Base-by-base conservation (phyloP, 1,284 basidiomycete genomes). In the Cystobasidium slooffiae region DNA sequence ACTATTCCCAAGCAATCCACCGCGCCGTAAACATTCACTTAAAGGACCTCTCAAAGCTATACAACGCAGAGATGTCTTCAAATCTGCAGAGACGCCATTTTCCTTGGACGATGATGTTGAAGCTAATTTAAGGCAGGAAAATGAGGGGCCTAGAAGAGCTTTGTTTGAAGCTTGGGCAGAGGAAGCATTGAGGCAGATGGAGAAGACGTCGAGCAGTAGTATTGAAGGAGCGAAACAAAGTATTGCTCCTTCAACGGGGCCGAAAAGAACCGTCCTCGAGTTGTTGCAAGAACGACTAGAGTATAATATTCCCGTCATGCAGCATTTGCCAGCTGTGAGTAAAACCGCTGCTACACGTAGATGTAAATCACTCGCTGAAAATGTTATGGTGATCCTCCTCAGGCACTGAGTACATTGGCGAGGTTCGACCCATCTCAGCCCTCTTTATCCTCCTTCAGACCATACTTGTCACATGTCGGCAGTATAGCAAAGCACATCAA, bases 101-200 rank as follows among this genome's bases (percentile, higher is more conserved):
- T 49, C 64, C 1, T 20, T 66, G 51, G 43, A 59, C 41, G 64
- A 53, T 39, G 49, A 66, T 49, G 64, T 66, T 52, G 47, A 66
- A 20, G 51, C 39, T n/a, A 31, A 31, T 12, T 22, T n/a, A 52
- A 46, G 20, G 4, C 39, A 20, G 56, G 72, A 74, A 59, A 12
- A 37, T 7, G 37, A 4, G 16, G 72, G 72, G 16, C 43, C 72
- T 61, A 31, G 51, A 41, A 51, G 65, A 24, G 72, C 72, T 20
- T 59, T 74, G 18, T 68, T 74, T 31, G 64, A 74, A 31, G 64
- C 64, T 24, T 74, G 72, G 72, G 43, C 56, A 6, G 72, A 67
- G 16, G n/a, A 68, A 41, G 49, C 63, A 5, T 22, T 66, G 16
- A 22, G 52, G 37, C 24, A 58, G 37, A 24, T 74, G 8, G 22